These are phyloP conservation scores for Hericium rajendrae DNA, from an alignment of 768 basidiomycete species.

Conservation along the genomic window DNA sequence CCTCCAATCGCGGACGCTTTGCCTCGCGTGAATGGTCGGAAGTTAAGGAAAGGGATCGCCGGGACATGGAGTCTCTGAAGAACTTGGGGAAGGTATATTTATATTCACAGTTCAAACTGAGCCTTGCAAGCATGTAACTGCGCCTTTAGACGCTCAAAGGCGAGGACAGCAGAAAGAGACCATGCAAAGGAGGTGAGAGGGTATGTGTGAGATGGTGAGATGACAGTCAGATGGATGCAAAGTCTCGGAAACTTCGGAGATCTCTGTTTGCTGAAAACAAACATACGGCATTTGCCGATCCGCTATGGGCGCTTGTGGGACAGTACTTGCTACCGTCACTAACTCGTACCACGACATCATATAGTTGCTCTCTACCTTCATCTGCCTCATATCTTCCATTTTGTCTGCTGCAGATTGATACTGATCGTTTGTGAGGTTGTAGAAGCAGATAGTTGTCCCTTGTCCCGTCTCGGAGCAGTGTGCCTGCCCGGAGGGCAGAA, in stretches of 20 bases:
- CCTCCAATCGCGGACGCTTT: constrained; percentile 8
- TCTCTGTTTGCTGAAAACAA: background rate
- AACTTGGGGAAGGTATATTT: background rate
- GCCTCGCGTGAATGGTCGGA: constrained; percentile 1
- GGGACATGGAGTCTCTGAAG: constrained; percentile 3
- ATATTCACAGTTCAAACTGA: too few species aligned
- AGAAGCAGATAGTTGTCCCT: too few species aligned
- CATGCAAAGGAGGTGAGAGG: background rate
- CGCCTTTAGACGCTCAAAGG: too few species aligned
- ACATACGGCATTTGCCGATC: background rate
- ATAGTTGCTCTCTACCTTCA: too few species aligned
- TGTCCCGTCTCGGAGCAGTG: too few species aligned
- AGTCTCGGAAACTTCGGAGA: background rate
- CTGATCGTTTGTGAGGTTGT: too few species aligned
- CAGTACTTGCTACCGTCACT: too few species aligned
- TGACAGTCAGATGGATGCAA: background rate
- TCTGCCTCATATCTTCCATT: too few species aligned
- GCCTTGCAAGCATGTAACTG: background rate
- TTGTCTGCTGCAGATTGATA: too few species aligned
- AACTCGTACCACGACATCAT: too few species aligned
- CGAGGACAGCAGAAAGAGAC: background rate
- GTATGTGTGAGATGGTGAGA: background rate
- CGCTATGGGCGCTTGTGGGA: too few species aligned
- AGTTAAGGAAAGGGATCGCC: constrained; percentile 10
- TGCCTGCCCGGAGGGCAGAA: too few species aligned